phyloP scores from a whole-genome alignment of 2,329 filamentous ascomycete genomes.

The Erysiphe pisi region DNA sequence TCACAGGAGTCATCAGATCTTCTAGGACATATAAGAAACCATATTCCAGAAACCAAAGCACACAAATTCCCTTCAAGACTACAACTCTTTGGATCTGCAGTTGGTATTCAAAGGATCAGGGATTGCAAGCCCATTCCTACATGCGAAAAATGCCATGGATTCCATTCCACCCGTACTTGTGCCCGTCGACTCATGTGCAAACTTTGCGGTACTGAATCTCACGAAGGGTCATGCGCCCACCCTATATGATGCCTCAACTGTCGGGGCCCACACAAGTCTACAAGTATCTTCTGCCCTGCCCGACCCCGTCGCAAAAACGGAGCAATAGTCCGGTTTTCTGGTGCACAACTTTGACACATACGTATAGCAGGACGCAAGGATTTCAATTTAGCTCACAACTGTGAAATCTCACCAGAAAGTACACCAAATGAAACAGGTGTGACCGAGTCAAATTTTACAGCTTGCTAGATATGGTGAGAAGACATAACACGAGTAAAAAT shows the following conservation, averaged over 20 bases:
- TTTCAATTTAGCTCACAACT: background rate
- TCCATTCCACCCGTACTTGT: background rate
- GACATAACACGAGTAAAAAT: too few species aligned
- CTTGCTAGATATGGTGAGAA: too few species aligned
- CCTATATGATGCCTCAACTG: background rate
- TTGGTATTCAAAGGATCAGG: background rate
- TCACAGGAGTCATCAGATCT: background rate
- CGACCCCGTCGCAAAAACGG: background rate
- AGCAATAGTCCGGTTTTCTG: background rate
- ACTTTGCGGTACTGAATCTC: background rate
- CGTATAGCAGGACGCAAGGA: slow-evolving; percentile 1
- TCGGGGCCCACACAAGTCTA: background rate
- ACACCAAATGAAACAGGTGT: too few species aligned
- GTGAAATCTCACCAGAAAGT: background rate
- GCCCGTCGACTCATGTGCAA: background rate
- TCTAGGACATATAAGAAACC: background rate
- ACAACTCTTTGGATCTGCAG: background rate
- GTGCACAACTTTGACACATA: background rate
- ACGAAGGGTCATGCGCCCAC: background rate
- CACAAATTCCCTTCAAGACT: background rate
- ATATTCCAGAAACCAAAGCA: background rate
- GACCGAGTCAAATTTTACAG: too few species aligned
- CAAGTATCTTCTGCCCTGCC: background rate
- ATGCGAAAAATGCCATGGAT: background rate
- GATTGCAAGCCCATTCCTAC: background rate